Conservation (phyloP, 2,329 filamentous ascomycete genomes). For the Alternaria postmessia region DNA sequence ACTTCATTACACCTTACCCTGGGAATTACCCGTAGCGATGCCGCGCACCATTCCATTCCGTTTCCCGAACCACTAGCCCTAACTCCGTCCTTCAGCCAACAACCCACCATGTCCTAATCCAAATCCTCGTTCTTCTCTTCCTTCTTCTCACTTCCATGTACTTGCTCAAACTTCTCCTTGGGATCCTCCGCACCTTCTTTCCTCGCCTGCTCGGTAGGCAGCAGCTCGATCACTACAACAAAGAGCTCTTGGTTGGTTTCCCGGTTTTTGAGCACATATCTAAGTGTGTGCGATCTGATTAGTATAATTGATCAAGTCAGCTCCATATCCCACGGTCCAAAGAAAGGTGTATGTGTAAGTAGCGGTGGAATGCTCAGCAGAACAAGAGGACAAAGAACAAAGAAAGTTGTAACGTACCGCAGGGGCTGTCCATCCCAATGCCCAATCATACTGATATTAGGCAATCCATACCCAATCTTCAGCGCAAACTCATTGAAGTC, state of each 20-base stretch:
- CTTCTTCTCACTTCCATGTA: conserved; percentile 24
- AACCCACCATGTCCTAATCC: conserved; percentile 16
- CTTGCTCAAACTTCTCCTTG: conserved; percentile 36
- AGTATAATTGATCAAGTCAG: conserved; percentile 30
- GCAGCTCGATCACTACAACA: conserved; percentile 80
- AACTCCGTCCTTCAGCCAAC: neutral
- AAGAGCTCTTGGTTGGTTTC: conserved; percentile 77
- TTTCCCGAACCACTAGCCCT: neutral
- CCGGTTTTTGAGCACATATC: conserved; percentile 89
- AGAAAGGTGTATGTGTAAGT: neutral
- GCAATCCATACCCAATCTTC: conserved; percentile 61
- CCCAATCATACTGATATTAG: conserved; percentile 77
- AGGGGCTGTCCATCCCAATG: conserved; percentile 83
- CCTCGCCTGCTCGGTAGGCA: conserved; percentile 68
- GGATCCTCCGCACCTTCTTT: conserved; percentile 31
- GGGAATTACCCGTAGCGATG: neutral
- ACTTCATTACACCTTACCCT: neutral
- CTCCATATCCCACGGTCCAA: conserved; percentile 13
- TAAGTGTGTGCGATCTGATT: conserved; percentile 79
- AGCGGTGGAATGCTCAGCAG: neutral
- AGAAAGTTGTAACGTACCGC: conserved; percentile 59
- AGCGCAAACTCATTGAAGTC: conserved; percentile 83
- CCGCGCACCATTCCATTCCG: neutral
- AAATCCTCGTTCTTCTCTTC: conserved; percentile 30
- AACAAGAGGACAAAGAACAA: neutral